Evolutionary conservation across 441 rosid genomes (phyloP).

Genomic region (Macaranga tanarius): DNA sequence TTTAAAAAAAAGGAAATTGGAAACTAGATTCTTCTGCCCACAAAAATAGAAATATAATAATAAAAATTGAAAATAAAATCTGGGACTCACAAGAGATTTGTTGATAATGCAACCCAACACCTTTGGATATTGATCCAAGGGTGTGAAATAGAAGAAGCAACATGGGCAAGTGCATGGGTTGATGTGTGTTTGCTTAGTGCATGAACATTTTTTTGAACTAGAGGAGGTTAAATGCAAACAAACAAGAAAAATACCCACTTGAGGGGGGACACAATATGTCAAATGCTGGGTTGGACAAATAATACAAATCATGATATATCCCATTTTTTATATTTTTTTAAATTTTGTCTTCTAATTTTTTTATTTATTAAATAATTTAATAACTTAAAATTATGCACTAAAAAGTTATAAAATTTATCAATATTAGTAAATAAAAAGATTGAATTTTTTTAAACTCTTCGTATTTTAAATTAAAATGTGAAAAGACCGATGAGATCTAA

Average conservation of each 20-base stretch:
- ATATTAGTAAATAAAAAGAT: not conserved
- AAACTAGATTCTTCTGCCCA: constrained; percentile 17
- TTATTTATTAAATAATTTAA: too few relatives aligned
- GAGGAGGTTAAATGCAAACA: not conserved
- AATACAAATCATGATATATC: constrained; percentile 6
- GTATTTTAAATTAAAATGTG: not conserved
- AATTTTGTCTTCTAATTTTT: too few relatives aligned
- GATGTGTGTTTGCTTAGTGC: not conserved
- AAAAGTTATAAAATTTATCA: too few relatives aligned
- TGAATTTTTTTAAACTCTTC: not conserved
- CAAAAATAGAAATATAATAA: not conserved
- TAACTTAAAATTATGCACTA: too few relatives aligned
- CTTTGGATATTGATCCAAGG: constrained; percentile 12
- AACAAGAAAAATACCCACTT: constrained; percentile 26
- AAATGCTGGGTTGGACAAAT: constrained; percentile 32
- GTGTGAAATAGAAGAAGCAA: not conserved
- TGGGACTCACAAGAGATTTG: not conserved
- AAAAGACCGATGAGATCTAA: too few relatives aligned
- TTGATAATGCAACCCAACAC: constrained; percentile 1
- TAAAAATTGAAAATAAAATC: not conserved
- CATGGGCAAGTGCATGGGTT: constrained; percentile 2
- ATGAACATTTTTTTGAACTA: not conserved
- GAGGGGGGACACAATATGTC: constrained; percentile 25
- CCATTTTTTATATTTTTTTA: too few relatives aligned
- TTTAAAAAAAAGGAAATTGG: too few relatives aligned